Percentiles rank a stretch among this genome's conserved stretches.
Evolutionary conservation across 768 basidiomycete species (phyloP).

Genomic region (Tylopilus sp.): DNA sequence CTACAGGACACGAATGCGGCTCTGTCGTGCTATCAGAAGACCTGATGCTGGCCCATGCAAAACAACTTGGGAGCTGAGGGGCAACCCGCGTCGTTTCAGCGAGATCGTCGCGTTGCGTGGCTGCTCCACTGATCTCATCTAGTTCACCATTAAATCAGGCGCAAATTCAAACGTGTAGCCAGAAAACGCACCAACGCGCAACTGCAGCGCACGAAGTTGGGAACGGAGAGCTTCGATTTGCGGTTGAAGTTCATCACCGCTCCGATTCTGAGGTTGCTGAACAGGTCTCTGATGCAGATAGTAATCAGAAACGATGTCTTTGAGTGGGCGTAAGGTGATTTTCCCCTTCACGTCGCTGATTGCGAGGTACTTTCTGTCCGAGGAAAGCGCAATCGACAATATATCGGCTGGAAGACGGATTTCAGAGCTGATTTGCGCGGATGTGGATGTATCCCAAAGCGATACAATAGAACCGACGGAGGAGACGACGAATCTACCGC

Average conservation of each 20-base stretch:
- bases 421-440: neutral
- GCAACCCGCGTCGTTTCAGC: neutral
- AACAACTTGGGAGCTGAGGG: neutral
- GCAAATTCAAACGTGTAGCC: neutral
- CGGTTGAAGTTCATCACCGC: neutral
- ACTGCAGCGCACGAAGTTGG: neutral
- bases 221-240: neutral
- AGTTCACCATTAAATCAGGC: neutral
- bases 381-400: conserved; percentile 4
- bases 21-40: neutral
- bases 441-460: conserved; percentile 6
- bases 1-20: neutral
- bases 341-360: neutral
- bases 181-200: neutral
- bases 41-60: neutral
- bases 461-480: neutral
- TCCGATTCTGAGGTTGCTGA: neutral
- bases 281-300: neutral
- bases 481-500: neutral
- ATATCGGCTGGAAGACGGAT: neutral
- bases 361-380: neutral
- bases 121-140: neutral
- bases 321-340: neutral
- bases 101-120: neutral
- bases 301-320: neutral